These are phyloP conservation scores for Bolboschoenus planiculmis DNA, from an alignment of 176 grass and related monocot genomes.

Conservation along the genomic window DNA sequence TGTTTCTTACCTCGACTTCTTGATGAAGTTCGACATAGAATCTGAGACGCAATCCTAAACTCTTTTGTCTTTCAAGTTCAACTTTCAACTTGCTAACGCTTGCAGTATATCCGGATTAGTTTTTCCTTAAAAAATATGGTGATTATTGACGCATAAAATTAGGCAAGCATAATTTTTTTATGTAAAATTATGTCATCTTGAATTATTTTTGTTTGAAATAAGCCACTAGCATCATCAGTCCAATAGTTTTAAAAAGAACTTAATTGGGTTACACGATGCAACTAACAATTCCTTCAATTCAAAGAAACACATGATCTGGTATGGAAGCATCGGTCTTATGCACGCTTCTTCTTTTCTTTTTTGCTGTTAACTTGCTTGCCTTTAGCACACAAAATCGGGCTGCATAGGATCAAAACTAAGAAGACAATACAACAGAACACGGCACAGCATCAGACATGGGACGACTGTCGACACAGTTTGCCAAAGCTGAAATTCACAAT, in stretches of 20 bases:
- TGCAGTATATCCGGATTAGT: too few species aligned
- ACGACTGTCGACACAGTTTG: too few species aligned
- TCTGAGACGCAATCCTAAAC: too few species aligned
- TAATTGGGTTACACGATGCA: neutral
- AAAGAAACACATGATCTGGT: neutral
- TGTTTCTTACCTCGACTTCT: too few species aligned
- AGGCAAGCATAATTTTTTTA: too few species aligned
- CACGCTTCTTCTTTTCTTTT: neutral
- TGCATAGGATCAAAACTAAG: neutral
- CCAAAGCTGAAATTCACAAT: neutral
- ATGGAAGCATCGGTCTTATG: neutral
- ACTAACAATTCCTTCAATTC: neutral
- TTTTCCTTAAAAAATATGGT: too few species aligned
- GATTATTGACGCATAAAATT: too few species aligned
- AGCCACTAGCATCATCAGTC: neutral
- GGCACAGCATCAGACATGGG: neutral
- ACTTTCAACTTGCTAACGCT: too few species aligned
- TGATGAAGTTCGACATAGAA: too few species aligned
- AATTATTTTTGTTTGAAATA: too few species aligned
- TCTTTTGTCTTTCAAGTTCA: too few species aligned
- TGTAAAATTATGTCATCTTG: too few species aligned
- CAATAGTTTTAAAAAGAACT: neutral
- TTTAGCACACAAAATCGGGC: neutral
- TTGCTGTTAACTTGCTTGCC: neutral
- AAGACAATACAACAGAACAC: neutral